Base-by-base conservation (phyloP, 768 basidiomycete species). In the Tulasnella sp. region DNA sequence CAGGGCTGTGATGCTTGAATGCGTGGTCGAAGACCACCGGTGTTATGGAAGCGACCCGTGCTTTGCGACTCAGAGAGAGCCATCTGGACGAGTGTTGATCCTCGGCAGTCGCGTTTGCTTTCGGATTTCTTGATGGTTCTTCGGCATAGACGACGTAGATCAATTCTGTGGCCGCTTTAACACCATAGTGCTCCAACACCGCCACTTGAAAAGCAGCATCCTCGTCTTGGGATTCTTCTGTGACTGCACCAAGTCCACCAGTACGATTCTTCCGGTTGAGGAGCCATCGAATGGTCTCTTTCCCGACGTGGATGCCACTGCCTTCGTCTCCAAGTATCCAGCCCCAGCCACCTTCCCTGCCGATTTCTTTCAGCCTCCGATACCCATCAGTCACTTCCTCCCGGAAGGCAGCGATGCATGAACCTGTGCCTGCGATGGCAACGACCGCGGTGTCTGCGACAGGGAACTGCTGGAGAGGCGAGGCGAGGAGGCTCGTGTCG, bases 301-400 rank as follows among this genome's bases (percentile, higher is more conserved):
- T 76, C 4, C 89, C 89, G 60, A 90, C 83, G 67, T 85, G 78
- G 66, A 80, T 91, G 10, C 88, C 88, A 21, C 86, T 82, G 10
- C 89, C 89, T 68, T 90, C 88, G 67, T 90, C 88, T 5, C 88
- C 86, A 10, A 89, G 74, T 19, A 89, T 81, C 85, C 86, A 88
- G 0, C 88, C 87, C 85, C 84, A 88, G 0, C 88, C 87, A 3
- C 88, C 87, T 29, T 80, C 76, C 5, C 88, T 77, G 1, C 81
- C 85, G 43, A 87, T 76, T 65, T 87, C 82, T 50, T 78, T 68
- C 21, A 86, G 73, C n/a, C 63, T 61, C 15, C 34, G 34, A 38
- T 38, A 10, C 38, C 51, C 41, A 61, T 56, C n/a, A 41, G 56
- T 13, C 34, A 19, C 10, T 10, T 23, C 60, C 44, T 30, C n/a